These are phyloP conservation scores for Agaricus blazei DNA, from an alignment of 768 basidiomycete genomes.

Conservation along the genomic window DNA sequence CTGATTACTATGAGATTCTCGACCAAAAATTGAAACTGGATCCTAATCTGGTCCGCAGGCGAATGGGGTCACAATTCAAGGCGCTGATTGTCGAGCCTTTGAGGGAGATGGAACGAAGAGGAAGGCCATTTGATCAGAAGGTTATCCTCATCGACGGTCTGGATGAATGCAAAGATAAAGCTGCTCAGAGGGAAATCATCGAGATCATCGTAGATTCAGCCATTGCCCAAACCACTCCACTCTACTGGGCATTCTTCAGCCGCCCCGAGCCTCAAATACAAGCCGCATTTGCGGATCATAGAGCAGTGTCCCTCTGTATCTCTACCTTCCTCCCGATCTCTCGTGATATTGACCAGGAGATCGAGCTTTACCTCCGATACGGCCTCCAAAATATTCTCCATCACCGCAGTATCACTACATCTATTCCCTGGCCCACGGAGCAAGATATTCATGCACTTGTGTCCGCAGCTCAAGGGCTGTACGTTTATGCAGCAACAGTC, in stretches of 20 bases:
- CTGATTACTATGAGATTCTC: background rate
- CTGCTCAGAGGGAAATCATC: background rate
- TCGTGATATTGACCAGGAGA: no score
- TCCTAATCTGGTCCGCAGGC: background rate
- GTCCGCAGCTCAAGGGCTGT: no score
- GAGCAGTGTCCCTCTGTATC: background rate
- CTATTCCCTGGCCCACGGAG: no score
- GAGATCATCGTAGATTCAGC: background rate
- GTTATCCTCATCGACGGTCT: background rate
- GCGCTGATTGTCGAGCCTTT: background rate
- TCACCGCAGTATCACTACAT: no score
- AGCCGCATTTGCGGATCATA: background rate
- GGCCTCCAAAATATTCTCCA: no score
- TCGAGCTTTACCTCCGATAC: no score
- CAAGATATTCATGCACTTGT: no score
- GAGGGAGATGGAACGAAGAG: background rate
- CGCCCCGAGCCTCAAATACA: background rate
- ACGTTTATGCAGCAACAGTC: no score
- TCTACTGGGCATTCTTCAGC: constrained; percentile 1
- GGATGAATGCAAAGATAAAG: background rate
- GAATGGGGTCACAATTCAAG: background rate
- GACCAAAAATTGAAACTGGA: background rate
- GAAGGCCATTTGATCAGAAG: background rate
- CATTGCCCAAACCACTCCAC: background rate
- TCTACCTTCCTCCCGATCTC: background rate